Evolutionary conservation across 495 filamentous ascomycete genomes (phyloP).

Genomic region (Hypoxylon subgilvum): DNA sequence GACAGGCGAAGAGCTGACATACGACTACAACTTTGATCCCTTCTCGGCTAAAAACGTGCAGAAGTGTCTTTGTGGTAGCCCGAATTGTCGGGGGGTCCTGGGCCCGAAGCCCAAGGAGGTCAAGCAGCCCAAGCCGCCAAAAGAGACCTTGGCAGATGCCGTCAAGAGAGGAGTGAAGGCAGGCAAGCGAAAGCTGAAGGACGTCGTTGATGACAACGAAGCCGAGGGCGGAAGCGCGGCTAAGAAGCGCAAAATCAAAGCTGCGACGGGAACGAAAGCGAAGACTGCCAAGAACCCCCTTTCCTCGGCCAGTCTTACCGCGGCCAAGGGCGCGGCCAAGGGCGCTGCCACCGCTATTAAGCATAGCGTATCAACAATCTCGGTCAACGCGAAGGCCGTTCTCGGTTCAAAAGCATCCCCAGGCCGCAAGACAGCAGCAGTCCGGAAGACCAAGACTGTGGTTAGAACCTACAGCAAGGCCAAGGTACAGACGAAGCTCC

Average conservation of each 20-base stretch:
- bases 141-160: constrained; percentile 35
- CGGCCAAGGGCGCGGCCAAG: constrained; percentile 39
- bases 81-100: constrained; percentile 77
- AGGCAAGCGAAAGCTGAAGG: constrained; percentile 52
- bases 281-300: constrained; percentile 36
- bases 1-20: constrained; percentile 96
- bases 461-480: constrained; percentile 41
- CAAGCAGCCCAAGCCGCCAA: constrained; percentile 50
- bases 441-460: constrained; percentile 39
- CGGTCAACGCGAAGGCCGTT: constrained; percentile 43
- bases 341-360: constrained; percentile 44
- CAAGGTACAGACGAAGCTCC: constrained; percentile 33
- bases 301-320: constrained; percentile 36
- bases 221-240: constrained; percentile 36
- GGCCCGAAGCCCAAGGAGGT: constrained; percentile 72
- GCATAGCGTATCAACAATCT: constrained; percentile 47
- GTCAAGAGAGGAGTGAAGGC: constrained; percentile 40
- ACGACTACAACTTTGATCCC: constrained; percentile 98
- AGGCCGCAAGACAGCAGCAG: constrained; percentile 28
- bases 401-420: constrained; percentile 33
- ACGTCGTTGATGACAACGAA: constrained; percentile 43
- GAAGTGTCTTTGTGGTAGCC: constrained; percentile 78
- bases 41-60: constrained; percentile 84
- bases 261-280: constrained; percentile 44
- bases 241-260: constrained; percentile 53